These are phyloP conservation scores for Fraxinus anomala DNA, from an alignment of 257 asterid genomes.

Conservation along the genomic window DNA sequence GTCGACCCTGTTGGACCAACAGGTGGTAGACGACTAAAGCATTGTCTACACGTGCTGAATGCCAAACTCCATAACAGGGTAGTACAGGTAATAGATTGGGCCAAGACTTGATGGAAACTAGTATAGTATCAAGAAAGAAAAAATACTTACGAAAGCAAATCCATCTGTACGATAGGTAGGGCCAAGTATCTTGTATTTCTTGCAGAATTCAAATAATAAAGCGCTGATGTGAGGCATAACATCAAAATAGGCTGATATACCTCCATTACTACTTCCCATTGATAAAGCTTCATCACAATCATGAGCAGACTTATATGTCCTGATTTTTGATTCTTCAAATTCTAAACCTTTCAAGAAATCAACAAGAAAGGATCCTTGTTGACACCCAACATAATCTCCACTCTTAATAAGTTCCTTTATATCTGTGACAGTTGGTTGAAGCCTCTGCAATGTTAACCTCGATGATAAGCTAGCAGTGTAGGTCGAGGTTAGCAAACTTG, in stretches of 20 bases:
- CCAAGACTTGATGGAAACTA: not conserved
- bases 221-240: slow-evolving; percentile 47
- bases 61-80: not conserved
- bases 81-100: too few relatives aligned
- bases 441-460: slow-evolving; percentile 40
- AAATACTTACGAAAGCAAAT: slow-evolving; percentile 46
- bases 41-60: not conserved
- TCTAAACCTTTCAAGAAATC: slow-evolving; percentile 28
- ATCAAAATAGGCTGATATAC: slow-evolving; percentile 49
- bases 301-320: slow-evolving; percentile 23
- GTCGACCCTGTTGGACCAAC: not conserved
- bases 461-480: slow-evolving; percentile 57
- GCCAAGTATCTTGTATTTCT: slow-evolving; percentile 38
- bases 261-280: slow-evolving; percentile 38
- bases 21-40: not conserved
- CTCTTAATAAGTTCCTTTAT: slow-evolving; percentile 37
- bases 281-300: slow-evolving; percentile 34
- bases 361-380: slow-evolving; percentile 52
- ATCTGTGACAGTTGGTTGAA: slow-evolving; percentile 39
- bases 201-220: slow-evolving; percentile 36
- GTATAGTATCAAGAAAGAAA: not conserved
- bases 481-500: slow-evolving; percentile 47
- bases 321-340: slow-evolving; percentile 41
- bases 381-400: slow-evolving; percentile 45
- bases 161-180: slow-evolving; percentile 52